Evolutionary conservation across 2,329 filamentous ascomycete genomes (phyloP).

Genomic region (Hypoxylon sp.): DNA sequence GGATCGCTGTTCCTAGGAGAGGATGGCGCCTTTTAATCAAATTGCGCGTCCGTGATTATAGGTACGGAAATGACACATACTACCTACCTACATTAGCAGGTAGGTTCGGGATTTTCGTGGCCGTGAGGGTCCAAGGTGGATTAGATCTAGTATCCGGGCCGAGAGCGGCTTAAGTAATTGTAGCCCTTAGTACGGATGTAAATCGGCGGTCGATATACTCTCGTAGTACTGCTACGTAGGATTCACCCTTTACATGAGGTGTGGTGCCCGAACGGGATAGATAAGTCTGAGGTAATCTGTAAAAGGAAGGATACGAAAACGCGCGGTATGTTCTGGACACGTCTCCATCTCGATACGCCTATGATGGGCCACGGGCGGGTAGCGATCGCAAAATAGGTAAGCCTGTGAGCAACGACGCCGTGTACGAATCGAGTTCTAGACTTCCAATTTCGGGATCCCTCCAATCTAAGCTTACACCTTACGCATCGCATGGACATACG

Average conservation of each 20-base stretch:
- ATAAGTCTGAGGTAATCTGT: constrained; percentile 28
- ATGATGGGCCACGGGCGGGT: constrained; percentile 9
- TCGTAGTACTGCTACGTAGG: constrained; percentile 6
- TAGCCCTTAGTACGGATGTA: constrained; percentile 5
- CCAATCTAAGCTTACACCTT: too few relatives aligned
- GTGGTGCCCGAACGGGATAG: constrained; percentile 12
- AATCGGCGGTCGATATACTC: not conserved
- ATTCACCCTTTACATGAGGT: constrained; percentile 10
- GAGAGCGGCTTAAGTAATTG: constrained; percentile 15
- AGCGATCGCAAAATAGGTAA: constrained; percentile 39
- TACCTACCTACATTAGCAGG: constrained; percentile 38
- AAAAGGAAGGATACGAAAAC: constrained; percentile 23
- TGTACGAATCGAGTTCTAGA: constrained; percentile 31
- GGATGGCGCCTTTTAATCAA: constrained; percentile 19
- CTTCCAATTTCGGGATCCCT: constrained; percentile 30
- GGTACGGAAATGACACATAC: constrained; percentile 26
- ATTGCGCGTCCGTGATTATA: constrained; percentile 16
- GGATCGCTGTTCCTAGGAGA: constrained; percentile 9
- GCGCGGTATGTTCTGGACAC: constrained; percentile 9
- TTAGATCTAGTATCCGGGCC: not conserved
- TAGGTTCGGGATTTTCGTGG: constrained; percentile 25
- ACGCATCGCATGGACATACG: not conserved
- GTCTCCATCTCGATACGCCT: constrained; percentile 1
- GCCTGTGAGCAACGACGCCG: constrained; percentile 8
- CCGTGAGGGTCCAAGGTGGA: constrained; percentile 21